Base-by-base conservation (phyloP, 805 yeast genomes). In the Saturnispora mendoncae region DNA sequence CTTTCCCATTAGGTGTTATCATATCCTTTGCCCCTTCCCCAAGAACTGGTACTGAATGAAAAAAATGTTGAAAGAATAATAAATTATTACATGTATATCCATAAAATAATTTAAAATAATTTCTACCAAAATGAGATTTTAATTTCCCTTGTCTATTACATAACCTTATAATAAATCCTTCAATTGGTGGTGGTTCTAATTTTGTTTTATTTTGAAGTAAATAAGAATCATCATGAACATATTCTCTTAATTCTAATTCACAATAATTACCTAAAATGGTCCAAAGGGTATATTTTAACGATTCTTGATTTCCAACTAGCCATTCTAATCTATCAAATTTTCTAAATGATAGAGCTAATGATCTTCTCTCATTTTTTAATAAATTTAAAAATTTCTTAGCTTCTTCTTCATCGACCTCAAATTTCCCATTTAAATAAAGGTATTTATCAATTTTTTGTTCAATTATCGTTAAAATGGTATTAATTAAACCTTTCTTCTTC, bases 321-420 rank as follows among this genome's bases (percentile, higher is more conserved):
- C 86, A 80, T 50, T 85, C 92, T 6, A 87, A 54, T 33, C 88
- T 63, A 57, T 87, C 95, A 55, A 80, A 84, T 41, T 73, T 65
- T 45, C 76, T 76, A 68, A 80, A 78, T 50, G 72, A 79, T 54
- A 71, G 54, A 55, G 66, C 56, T 18, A 59, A 43, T 15, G 39
- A 37, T 15, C 54, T 47, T 46, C 55, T 46, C 13, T 57, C 53
- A 14, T 57, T 58, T 26, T 46, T 51, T 14, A 59, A 25, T 25
- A 38, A 44, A 3, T 30, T 13, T 1, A 58, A 9, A 27, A 57
- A 56, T 2, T 41, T 32, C 4, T 31, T 18, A 2, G 51, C 45
- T 13, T 32, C 19, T 8, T 13, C 25, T 32, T 32, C 25, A 13
- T 20, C 9, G 4, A 19, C 38, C 4, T 39, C 18, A 0, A 46